Evolutionary conservation across 495 filamentous ascomycete genomes (phyloP).

Genomic region (Halenospora varia): DNA sequence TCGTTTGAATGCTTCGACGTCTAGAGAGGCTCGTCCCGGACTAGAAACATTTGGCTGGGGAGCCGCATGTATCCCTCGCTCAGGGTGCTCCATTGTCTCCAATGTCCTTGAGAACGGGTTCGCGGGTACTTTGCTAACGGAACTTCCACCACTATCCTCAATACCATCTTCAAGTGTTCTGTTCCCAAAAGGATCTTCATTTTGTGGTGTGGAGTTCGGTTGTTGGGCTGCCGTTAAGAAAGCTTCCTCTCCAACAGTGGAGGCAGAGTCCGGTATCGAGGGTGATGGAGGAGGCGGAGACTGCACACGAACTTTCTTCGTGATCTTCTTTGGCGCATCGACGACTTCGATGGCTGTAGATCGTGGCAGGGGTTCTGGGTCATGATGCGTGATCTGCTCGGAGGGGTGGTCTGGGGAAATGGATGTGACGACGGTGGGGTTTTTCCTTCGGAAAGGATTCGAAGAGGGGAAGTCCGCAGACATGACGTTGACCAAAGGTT

Average conservation of each 20-base stretch:
- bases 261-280: constrained; percentile 28
- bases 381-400: constrained; percentile 11
- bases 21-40: constrained; percentile 41
- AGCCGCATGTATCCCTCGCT: constrained; percentile 21
- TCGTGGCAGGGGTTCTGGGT: background rate
- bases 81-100: constrained; percentile 35
- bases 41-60: constrained; percentile 13
- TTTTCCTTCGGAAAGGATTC: constrained; percentile 27
- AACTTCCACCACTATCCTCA: no score
- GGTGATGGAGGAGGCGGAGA: constrained; percentile 50
- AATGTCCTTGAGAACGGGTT: constrained; percentile 50
- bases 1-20: constrained; percentile 59
- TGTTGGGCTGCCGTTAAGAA: constrained; percentile 29
- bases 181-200: constrained; percentile 24
- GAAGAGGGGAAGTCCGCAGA: constrained; percentile 23
- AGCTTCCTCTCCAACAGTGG: constrained; percentile 24
- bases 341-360: constrained; percentile 2
- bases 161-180: constrained; percentile 11
- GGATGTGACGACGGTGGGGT: constrained; percentile 2
- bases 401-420: constrained; percentile 2
- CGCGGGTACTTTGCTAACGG: constrained; percentile 36
- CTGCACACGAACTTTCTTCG: constrained; percentile 53
- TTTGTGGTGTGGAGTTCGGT: constrained; percentile 20
- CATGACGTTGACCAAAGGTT: constrained; percentile 9
- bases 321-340: constrained; percentile 31